Conservation (phyloP, 176 grass and related monocot genomes). For the Rhynchospora tenuis region DNA sequence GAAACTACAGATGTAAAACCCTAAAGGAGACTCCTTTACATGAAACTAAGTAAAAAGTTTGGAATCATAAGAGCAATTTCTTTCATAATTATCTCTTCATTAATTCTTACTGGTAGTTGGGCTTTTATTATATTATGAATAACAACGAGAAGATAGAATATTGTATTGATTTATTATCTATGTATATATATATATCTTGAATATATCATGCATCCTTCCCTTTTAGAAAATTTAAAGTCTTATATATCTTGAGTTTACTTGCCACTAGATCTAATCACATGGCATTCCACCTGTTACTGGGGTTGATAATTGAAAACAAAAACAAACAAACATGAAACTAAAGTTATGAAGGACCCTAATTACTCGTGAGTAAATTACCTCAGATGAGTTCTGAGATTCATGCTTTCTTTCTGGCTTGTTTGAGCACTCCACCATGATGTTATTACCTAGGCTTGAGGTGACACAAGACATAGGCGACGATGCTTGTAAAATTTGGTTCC, state of each 20-base stretch:
- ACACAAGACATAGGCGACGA: constrained; percentile 71
- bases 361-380: constrained; percentile 20
- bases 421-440: constrained; percentile 70
- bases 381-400: constrained; percentile 28
- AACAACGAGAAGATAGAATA: background rate
- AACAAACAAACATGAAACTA: background rate
- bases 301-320: background rate
- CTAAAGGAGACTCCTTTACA: constrained; percentile 27
- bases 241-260: no score
- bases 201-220: background rate
- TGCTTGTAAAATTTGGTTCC: constrained; percentile 32
- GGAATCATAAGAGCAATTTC: background rate
- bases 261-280: no score
- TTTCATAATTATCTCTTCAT: background rate
- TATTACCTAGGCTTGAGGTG: constrained; percentile 45
- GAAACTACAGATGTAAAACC: background rate
- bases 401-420: constrained; percentile 56
- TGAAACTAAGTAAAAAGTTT: background rate
- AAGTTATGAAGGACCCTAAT: background rate
- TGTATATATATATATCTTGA: background rate
- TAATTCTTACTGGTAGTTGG: background rate
- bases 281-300: no score
- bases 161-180: no score
- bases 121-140: background rate
- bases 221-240: background rate